Evolutionary conservation across 345 rosid genomes (phyloP).

Genomic region (Orychophragmus violaceus): DNA sequence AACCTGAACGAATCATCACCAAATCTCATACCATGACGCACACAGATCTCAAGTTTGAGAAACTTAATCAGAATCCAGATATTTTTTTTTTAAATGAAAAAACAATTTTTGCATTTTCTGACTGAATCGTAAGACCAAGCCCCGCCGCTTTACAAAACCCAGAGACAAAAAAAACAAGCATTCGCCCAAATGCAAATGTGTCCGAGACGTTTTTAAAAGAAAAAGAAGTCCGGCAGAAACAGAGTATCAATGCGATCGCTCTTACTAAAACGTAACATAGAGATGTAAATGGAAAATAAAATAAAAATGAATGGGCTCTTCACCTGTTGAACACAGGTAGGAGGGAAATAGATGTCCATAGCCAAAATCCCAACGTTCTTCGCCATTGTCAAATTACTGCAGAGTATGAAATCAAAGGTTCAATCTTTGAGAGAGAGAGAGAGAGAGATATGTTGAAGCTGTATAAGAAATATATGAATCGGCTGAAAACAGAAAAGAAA

Average conservation of each 20-base stretch:
- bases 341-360: slow-evolving; percentile 96
- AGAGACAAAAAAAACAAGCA: background rate
- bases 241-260: slow-evolving; percentile 7
- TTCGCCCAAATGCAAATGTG: background rate
- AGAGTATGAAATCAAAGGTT: too few relatives aligned
- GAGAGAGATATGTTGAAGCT: slow-evolving; percentile 19
- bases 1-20: background rate
- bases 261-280: background rate
- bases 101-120: background rate
- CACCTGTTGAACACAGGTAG: slow-evolving; percentile 92
- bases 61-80: background rate
- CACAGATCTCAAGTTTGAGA: slow-evolving; percentile 8
- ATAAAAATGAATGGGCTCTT: background rate
- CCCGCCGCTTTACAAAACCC: slow-evolving; percentile 16
- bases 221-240: background rate
- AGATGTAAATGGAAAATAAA: background rate
- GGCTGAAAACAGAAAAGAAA: slow-evolving; percentile 18
- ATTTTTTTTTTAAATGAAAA: background rate
- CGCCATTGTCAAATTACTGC: too few relatives aligned
- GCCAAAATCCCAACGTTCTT: slow-evolving; percentile 97
- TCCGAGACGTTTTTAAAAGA: background rate
- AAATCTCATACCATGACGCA: background rate
- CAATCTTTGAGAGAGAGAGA: slow-evolving; percentile 16
- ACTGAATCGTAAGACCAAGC: slow-evolving; percentile 6
- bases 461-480: slow-evolving; percentile 13